Percentiles rank a stretch among this genome's conserved stretches.
Evolutionary conservation across 495 filamentous ascomycete species (phyloP).

Genomic region (Neurospora cerealis): DNA sequence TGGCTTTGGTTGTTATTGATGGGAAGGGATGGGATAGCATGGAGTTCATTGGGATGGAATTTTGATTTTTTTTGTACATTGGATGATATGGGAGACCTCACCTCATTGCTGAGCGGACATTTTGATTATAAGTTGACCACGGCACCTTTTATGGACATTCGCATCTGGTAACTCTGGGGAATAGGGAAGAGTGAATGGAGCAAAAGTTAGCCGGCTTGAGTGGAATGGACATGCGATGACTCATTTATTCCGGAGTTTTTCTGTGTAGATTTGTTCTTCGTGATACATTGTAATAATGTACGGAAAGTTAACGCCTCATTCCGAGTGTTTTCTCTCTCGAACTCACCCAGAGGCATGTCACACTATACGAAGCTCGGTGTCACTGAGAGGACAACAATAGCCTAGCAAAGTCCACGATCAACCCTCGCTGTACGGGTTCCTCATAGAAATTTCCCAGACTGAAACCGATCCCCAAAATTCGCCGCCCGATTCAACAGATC

Average conservation of each 20-base stretch:
- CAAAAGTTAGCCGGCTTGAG: neutral
- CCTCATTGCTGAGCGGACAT: neutral
- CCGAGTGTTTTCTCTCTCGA: neutral
- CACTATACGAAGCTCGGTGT: neutral
- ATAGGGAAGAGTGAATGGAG: neutral
- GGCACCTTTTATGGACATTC: neutral
- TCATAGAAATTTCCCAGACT: slow-evolving; percentile 59
- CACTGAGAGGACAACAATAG: neutral
- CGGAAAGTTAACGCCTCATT: neutral
- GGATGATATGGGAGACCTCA: neutral
- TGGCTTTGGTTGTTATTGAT: slow-evolving; percentile 2
- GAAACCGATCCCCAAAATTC: slow-evolving; percentile 76
- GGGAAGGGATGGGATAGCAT: slow-evolving; percentile 1
- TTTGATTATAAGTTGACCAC: neutral
- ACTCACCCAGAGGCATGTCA: neutral
- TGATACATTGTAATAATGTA: neutral
- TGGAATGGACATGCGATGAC: neutral
- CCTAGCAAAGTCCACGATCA: neutral
- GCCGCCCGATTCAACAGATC: slow-evolving; percentile 74
- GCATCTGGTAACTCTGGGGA: neutral
- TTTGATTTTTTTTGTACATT: neutral
- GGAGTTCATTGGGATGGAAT: slow-evolving; percentile 1
- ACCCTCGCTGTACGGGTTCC: neutral
- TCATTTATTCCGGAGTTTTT: too few species aligned
- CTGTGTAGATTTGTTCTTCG: neutral